Base-by-base conservation (phyloP, 768 basidiomycete species). In the Agrocybe chaxingu region DNA sequence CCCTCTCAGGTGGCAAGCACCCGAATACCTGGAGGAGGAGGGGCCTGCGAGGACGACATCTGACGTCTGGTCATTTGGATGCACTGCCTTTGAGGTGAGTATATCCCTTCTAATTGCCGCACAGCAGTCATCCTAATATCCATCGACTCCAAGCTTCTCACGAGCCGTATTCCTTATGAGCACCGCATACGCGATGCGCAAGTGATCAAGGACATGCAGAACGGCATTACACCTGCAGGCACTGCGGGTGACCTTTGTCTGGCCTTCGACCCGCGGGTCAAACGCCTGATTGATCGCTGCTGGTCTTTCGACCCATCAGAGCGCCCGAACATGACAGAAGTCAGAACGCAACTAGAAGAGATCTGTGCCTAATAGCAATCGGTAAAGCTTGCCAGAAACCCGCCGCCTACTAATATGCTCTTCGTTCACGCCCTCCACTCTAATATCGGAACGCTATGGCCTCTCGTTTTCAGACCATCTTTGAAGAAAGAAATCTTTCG, bases 31-130 rank as follows among this genome's bases (percentile, higher is more conserved):
- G n/a, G 63, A 66, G n/a, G 64, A 67, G 7, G 59, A 58, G 7
- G 57, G 50, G 18, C 60, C 58, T 29, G 61, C 63, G 2, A 57
- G 50, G 2, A 53, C 58, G 2, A 42, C 58, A 9, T 63, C 66
- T 4, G 69, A 70, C 46, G 63, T 70, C 4, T 70, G 69, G 69
- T 66, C 66, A 9, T 70, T 66, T 44, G 66, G 63, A 6, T 70
- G 67, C 49, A 70, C 69, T 9, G 66, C 66, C 1, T 69, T 64
- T 31, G 69, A 70, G 58, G 69, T 66, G 8, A 44, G 61, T 37
- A 35, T 5, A 16, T 34, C 10, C 3, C 7, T 44, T 42, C 39
- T n/a, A 40, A 16, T 42, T 41, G 4, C 7, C 24, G 3, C 24
- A 5, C 24, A 24, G 24, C 24, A 24, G 24, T 24, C 24, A 24